Evolutionary conservation across 345 rosid genomes (phyloP), one percentile per base, ranked within the genome.

Genomic region (Lepidium aucheri): DNA sequence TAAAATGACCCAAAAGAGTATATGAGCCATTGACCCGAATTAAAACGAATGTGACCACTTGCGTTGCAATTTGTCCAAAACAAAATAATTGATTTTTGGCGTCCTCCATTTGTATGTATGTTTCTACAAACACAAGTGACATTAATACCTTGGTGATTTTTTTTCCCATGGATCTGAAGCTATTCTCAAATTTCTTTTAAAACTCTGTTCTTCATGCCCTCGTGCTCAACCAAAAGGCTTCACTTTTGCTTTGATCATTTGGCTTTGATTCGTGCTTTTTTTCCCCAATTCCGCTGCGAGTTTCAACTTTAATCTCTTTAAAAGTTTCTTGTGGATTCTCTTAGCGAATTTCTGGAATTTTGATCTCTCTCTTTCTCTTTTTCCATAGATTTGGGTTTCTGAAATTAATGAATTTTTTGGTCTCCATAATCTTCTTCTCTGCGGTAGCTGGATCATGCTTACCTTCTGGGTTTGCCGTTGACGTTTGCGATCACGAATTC

Each of bases 401-500:
- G 34, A 49, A 44, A 12, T 14, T 8, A 1, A 69, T 69, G 79
- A 65, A 60, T 69, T 20, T 45, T 11, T 22, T 69, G 57, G 51
- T 68, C 12, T 47, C 67, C 12, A 36, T 76, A 62, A 22, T 78
- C 51, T 47, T 83, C 71, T 34, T 83, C 8, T 77, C 7, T 74
- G 20, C 69, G 35, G 67, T 74, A 32, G 43, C 74, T 41, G 60
- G 78, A 49, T 63, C 70, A 59, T 76, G 67, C 62, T 42, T 72
- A 58, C 66, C 76, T 20, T 44, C 55, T n/a, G 60, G 72, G 6
- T 43, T 60, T 30, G 83, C 60, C 67, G 63, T 73, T 32, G 63
- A 80, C 69, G 13, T 60, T 49, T 89, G 91, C 68, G 76, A 82
- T 20, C 54, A 24, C 24, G 81, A 80, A 22, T 61, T 85, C n/a